These are phyloP conservation scores for Massarina eburnea DNA, from an alignment of 2,329 filamentous ascomycete species.

Conservation along the genomic window DNA sequence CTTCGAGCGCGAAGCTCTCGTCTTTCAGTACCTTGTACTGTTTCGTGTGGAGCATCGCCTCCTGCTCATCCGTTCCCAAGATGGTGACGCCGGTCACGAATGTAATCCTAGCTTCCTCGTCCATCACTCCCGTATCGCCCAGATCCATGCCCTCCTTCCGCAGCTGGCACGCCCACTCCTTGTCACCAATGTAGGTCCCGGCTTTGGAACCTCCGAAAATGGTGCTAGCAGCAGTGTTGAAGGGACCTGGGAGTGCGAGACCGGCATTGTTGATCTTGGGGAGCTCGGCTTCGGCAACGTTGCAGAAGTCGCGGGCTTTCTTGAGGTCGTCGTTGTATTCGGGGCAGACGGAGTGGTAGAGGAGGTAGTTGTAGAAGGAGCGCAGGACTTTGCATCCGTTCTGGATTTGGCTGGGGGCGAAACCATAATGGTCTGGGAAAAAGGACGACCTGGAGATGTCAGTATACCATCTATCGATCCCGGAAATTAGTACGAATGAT, in stretches of 20 bases:
- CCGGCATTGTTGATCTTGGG: conserved; percentile 58
- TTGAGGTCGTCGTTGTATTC: conserved; percentile 72
- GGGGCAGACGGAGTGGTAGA: conserved; percentile 81
- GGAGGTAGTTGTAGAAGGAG: conserved; percentile 87
- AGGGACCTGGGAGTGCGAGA: conserved; percentile 67
- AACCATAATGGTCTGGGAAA: conserved; percentile 58
- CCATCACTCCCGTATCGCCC: conserved; percentile 43
- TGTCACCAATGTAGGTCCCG: conserved; percentile 44
- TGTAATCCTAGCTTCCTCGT: conserved; percentile 51
- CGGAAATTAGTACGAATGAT: conserved; percentile 5
- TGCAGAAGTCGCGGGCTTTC: conserved; percentile 67
- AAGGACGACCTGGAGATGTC: conserved; percentile 51
- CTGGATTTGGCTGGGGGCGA: conserved; percentile 53
- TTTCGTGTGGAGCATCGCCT: conserved; percentile 32
- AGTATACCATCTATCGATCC: conserved; percentile 7
- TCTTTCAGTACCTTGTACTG: conserved; percentile 19
- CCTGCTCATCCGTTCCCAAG: conserved; percentile 47
- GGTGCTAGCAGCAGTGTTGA: conserved; percentile 74
- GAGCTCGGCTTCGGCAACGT: conserved; percentile 67
- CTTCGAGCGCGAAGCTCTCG: conserved; percentile 39
- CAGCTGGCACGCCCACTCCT: conserved; percentile 45
- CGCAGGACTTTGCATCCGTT: conserved; percentile 68
- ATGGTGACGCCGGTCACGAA: conserved; percentile 55
- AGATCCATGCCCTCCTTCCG: conserved; percentile 18
- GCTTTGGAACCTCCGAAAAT: conserved; percentile 63